Base-by-base conservation (phyloP, 2,329 filamentous ascomycete species). In the Colletotrichum nymphaeae region DNA sequence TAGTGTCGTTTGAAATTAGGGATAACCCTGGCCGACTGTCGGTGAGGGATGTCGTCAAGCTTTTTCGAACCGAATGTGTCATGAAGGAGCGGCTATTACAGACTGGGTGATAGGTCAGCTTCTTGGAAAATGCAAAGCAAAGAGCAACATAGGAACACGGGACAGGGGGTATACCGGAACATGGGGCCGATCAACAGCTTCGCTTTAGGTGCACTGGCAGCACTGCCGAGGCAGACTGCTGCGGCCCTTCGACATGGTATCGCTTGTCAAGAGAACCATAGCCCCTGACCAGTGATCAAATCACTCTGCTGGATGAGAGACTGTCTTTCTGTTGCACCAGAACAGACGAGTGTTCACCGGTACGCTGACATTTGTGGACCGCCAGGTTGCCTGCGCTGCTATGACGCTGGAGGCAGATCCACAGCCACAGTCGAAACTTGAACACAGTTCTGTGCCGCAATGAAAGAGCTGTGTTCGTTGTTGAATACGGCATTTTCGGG, bases 201-300 rank as follows among this genome's bases (percentile, higher is more conserved):
- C 62, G 12, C 9, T 64, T 49, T 32, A 22, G 28, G 49, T 53
- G 46, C 46, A 53, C 46, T 26, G 30, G 26, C 46, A 22, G 46
- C 62, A 53, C 62, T 26, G 62, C 62, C 62, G 28, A n/a, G 30
- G 22, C 28, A 63, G 60, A 53, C 60, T 14, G 26, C 42, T 32
- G 28, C 19, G 26, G n/a, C 22, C 14, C 6, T 46, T 32, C 28
- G 46, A 32, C n/a, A 63, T 22, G 55, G 16, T 35, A 30, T 12
- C n/a, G 19, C 26, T 12, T 35, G 7, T 3, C 1, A 12, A 12
- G 11, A 26, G 1, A 8, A 14, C n/a, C 22, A n/a, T 16, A 24
- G 16, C 3, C 30, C 46, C 16, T 5, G 28, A 53, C 6, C 28
- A 28, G 26, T 28, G 26, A 28, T 28, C 26, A 9, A 22, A 49